Evolutionary conservation across 2,329 filamentous ascomycete species (phyloP), one percentile per base, ranked within the genome.

Genomic region (Periconia sp.): DNA sequence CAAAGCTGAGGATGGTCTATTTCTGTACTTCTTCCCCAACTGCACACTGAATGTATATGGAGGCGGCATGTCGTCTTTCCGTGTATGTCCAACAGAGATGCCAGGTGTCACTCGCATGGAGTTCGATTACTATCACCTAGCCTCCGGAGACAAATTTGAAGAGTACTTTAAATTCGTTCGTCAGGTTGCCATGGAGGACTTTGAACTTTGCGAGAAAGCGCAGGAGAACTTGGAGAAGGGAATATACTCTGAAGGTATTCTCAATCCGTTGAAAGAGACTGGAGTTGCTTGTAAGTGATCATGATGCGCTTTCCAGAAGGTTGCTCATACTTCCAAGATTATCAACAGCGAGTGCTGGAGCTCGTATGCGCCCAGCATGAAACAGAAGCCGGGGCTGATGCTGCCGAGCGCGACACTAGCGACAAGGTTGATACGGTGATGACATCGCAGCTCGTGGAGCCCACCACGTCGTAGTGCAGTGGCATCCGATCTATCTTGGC

Each of bases 11-110:
- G 79, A 82, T 46, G 80, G 80, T 0, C 61, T 83, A 0, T 82
- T 82, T 43, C 65, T 82, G 6, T 83, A 80, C 50, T 79, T 82
- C 67, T 82, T 82, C 56, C 80, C 80, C 0, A 78, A 75, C 45
- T 80, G 77, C 54, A 81, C 78, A 0, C 54, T 82, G 32, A 81
- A 81, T 42, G 75, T 82, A 26, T 82, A 83, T 41, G 80, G 78
- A 1, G 80, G 80, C 1, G 80, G 80, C 4, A 81, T 82, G 78
- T 76, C 75, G 9, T 78, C 73, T 4, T 83, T 81, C 63, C 74
- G 80, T 1, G 78, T 80, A 1, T 78, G 78, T 48, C 80, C 80
- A 1, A 77, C 74, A 1, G 62, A 71, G 1, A 70, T 78, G 17
- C 78, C 79, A 0, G 70, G 73, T 0, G 65, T 78, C 13, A 77